Conservation (phyloP, 2,329 filamentous ascomycete genomes). For the Scedosporium boydii region DNA sequence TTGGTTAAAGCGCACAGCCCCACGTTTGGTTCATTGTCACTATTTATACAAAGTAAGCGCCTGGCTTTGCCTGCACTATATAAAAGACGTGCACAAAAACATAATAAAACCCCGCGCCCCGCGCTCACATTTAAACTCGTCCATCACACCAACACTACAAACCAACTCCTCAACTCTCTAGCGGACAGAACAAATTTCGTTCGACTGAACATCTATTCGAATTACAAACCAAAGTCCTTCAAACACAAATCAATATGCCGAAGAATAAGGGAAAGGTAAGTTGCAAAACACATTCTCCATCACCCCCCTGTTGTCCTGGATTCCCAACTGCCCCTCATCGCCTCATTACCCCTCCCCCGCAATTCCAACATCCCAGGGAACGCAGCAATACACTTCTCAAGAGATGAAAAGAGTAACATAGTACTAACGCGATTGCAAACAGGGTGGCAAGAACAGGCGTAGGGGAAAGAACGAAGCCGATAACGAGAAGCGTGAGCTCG, state of each 20-base stretch:
- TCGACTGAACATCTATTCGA: background rate
- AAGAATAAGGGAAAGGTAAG: constrained; percentile 99
- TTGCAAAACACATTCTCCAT: constrained; percentile 8
- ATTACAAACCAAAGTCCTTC: background rate
- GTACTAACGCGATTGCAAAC: constrained; percentile 17
- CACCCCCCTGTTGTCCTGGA: background rate
- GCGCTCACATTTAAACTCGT: background rate
- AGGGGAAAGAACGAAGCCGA: constrained; percentile 99
- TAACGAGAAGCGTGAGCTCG: constrained; percentile 97
- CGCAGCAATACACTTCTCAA: background rate
- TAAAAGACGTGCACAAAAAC: background rate
- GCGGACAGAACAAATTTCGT: background rate
- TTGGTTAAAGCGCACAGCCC: background rate
- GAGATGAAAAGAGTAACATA: background rate
- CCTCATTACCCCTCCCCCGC: constrained; percentile 2
- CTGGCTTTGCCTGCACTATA: background rate
- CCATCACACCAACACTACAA: background rate
- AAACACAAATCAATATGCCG: constrained; percentile 55
- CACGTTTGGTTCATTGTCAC: background rate
- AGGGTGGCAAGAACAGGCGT: constrained; percentile 98
- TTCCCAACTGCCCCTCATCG: background rate
- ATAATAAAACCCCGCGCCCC: background rate
- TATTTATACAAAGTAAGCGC: background rate
- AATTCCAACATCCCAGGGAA: background rate
- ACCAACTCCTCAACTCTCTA: background rate